Base-by-base conservation (phyloP, 225 moss, liverwort and hornwort genomes). In the Rhytidiadelphus loreus region DNA sequence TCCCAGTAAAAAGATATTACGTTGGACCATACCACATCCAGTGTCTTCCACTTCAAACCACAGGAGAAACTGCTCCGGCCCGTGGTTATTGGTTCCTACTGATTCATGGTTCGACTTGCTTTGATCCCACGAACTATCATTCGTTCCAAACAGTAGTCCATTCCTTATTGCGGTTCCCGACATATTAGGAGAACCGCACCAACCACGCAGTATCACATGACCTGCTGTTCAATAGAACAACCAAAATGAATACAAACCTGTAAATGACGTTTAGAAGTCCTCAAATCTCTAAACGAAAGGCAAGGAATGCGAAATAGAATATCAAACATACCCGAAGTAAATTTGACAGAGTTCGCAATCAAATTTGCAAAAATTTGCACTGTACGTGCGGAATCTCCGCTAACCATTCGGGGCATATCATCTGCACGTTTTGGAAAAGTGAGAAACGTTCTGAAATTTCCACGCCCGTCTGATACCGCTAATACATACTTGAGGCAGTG, bases 41-140 rank as follows among this genome's bases (percentile, higher is more conserved):
- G 95, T 95, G 87, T 97, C 97, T 84, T 97, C 97, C 82, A 97
- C 92, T 93, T 97, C 96, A 86, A 97, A 95, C 95, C 96, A 96
- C 83, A 97, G 66, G 82, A 95, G 94, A 63, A 94, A 90, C 75
- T 92, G 91, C 57, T 92, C 92, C 37, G 84, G 81, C 77, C 90
- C 93, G n/a, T 78, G 74, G 73, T 32, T 91, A 50, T 29, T 81
- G 60, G 83, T 71, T 50, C 90, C 92, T 72, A 79, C 87, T 71
- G 66, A 55, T 65, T 92, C 93, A 83, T 85, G 58, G 69, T 74
- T 86, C 82, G 70, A 24, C 87, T 86, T 90, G 71, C 79, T 88
- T 72, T 89, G 90, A 70, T 92, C 89, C 94, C 92, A 94, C 13
- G 91, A 77, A 81, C 48, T 89, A 29, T 88, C 90, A 46, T 76